Conservation (phyloP, 306 rosid genomes). For the Gastrolobium bilobum region DNA sequence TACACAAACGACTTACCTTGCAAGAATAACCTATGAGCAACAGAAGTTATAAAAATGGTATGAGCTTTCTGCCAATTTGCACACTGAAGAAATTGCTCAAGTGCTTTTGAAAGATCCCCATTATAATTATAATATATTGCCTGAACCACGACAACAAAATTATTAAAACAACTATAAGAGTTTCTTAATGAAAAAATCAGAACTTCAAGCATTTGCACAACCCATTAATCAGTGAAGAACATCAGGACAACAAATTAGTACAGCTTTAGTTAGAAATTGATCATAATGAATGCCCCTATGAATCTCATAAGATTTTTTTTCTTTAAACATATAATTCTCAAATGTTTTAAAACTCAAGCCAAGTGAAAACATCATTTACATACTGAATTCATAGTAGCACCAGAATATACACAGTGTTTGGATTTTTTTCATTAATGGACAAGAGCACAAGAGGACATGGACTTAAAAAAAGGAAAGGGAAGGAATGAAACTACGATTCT, state of each 20-base stretch:
- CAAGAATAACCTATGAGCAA: constrained; percentile 83
- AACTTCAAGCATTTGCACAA: constrained; percentile 39
- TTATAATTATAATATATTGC: constrained; percentile 80
- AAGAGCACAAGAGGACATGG: neutral
- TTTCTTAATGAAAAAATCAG: constrained; percentile 29
- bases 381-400: constrained; percentile 9
- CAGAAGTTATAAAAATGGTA: constrained; percentile 73
- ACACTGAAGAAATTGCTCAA: constrained; percentile 86
- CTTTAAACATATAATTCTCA: constrained; percentile 22
- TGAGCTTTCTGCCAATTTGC: constrained; percentile 96
- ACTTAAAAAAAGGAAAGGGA: neutral
- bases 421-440: neutral
- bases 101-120: constrained; percentile 78
- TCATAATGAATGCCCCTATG: neutral
- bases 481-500: neutral
- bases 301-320: constrained; percentile 28
- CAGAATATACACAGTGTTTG: neutral
- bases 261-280: constrained; percentile 30
- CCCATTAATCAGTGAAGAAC: constrained; percentile 34
- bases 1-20: constrained; percentile 62
- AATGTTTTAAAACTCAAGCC: constrained; percentile 35
- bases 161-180: constrained; percentile 47
- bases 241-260: constrained; percentile 23
- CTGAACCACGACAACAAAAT: constrained; percentile 62
- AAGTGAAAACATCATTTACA: constrained; percentile 29